A percentile compares a stretch with the other conserved stretches of the same genome.
Evolutionary conservation across 2,329 filamentous ascomycete genomes (phyloP).

Genomic region (Talaromyces sp.): DNA sequence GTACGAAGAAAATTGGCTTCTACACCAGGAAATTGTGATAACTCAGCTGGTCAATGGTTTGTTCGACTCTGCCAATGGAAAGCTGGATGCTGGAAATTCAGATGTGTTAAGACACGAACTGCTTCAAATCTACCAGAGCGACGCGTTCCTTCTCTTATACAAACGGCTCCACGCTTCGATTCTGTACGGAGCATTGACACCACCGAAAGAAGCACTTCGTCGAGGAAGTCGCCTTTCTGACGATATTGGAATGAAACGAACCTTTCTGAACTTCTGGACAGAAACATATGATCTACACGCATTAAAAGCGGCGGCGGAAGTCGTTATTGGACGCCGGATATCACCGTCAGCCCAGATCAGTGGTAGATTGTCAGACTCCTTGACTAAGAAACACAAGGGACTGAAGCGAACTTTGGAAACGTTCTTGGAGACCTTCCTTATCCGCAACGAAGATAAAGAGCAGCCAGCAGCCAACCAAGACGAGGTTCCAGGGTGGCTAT

Average conservation of each 20-base stretch:
- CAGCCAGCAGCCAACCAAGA: conserved; percentile 8
- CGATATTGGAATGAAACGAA: conserved; percentile 55
- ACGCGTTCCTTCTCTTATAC: conserved; percentile 48
- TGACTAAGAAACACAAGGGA: conserved; percentile 18
- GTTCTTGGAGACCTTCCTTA: conserved; percentile 55
- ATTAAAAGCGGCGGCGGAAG: conserved; percentile 53
- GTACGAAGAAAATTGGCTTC: conserved; percentile 61
- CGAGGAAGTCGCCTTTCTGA: conserved; percentile 46
- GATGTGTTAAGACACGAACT: conserved; percentile 43
- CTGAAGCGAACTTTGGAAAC: conserved; percentile 43
- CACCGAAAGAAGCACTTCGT: conserved; percentile 49
- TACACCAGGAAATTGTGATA: conserved; percentile 57
- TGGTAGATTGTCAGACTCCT: neutral
- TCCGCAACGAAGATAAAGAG: conserved; percentile 53
- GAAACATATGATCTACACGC: conserved; percentile 52
- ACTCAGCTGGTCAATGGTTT: conserved; percentile 57
- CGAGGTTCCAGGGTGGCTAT: conserved; percentile 27
- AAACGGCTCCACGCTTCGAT: conserved; percentile 57
- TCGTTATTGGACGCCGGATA: conserved; percentile 54
- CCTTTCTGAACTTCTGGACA: conserved; percentile 55
- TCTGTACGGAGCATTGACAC: conserved; percentile 53
- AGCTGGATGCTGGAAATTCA: conserved; percentile 18
- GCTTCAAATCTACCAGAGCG: conserved; percentile 51
- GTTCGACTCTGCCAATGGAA: conserved; percentile 37
- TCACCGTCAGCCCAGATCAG: conserved; percentile 12